phyloP scores from a whole-genome alignment of 192 early-diverging fungal species.

The Umbelopsis sp. region DNA sequence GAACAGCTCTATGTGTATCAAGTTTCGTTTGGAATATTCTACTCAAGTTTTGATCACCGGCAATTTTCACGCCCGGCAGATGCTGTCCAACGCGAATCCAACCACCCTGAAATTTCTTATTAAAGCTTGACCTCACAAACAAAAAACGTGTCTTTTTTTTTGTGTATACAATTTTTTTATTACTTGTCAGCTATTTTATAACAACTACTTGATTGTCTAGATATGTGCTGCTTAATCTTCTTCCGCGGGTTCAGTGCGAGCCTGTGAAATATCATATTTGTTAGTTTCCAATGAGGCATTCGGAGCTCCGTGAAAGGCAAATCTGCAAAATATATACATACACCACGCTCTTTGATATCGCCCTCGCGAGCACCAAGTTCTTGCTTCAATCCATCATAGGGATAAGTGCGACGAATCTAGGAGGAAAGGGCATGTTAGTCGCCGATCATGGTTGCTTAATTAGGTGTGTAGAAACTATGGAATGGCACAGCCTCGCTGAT shows the following conservation, averaged over 20 bases:
- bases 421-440: conserved; percentile 18
- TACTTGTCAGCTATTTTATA: background rate
- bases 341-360: conserved; percentile 36
- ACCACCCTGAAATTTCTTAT: background rate
- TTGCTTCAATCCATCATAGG: conserved; percentile 68
- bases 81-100: conserved; percentile 14
- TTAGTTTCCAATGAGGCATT: background rate
- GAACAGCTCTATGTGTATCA: conserved; percentile 12
- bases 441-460: background rate
- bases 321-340: conserved; percentile 30
- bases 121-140: background rate
- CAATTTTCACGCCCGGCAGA: conserved; percentile 10
- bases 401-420: conserved; percentile 58
- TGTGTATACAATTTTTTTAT: conserved; percentile 4
- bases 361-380: conserved; percentile 57
- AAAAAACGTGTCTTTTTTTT: background rate
- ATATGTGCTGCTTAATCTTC: conserved; percentile 2
- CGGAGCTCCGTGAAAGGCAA: background rate
- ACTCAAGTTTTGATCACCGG: background rate
- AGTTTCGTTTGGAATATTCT: conserved; percentile 19
- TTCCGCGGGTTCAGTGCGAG: conserved; percentile 11
- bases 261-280: background rate
- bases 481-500: conserved; percentile 1
- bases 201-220: conserved; percentile 7
- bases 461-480: background rate